Evolutionary conservation across 2,329 filamentous ascomycete genomes (phyloP), one percentile per base, ranked within the genome.

Genomic region (Aspergillus sp.): DNA sequence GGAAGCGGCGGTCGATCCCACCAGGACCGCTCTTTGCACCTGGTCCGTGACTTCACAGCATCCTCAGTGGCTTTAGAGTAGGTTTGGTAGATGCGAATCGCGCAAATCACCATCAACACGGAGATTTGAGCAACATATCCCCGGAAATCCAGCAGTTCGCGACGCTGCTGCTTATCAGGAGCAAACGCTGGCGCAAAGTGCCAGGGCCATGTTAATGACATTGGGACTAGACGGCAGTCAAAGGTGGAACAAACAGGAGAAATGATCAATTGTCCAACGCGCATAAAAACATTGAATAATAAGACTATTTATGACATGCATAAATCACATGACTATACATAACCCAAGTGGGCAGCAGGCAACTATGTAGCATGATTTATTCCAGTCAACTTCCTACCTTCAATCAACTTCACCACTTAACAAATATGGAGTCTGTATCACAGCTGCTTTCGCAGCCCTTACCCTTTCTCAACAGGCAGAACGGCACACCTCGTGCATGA

Each of bases 81-180:
- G 35, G 43, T 48, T 30, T 59, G 56, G 49, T 64, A 68, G 6
- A 63, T 22, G n/a, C 60, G 71, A 2, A 72, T 49, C 3, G 69
- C 53, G 12, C 79, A 55, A 22, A 73, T 58, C 12, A 76, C 64
- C 3, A 74, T 52, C 7, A 82, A 50, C 4, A 75, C 69, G 1
- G 79, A 81, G 51, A 73, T 63, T 60, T 83, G 80, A 13, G 79
- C 80, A 33, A 78, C 64, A n/a, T 70, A 62, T 6, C 77, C 79
- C 46, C 81, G 78, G 44, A 66, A 65, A 56, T 81, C 74, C n/a
- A 84, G 72, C 20, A 76, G 60, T 20, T 73, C 65, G 30, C 79
- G 71, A 32, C 80, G 72, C 22, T 71, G 68, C 42, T 74, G 65
- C 47, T 75, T 72, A 53, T 81, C 74, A 22, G 72, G 66, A 12